Evolutionary conservation across 2,329 filamentous ascomycete species (phyloP), one percentile per base, ranked within the genome.

Genomic region (Penicillium sp.): DNA sequence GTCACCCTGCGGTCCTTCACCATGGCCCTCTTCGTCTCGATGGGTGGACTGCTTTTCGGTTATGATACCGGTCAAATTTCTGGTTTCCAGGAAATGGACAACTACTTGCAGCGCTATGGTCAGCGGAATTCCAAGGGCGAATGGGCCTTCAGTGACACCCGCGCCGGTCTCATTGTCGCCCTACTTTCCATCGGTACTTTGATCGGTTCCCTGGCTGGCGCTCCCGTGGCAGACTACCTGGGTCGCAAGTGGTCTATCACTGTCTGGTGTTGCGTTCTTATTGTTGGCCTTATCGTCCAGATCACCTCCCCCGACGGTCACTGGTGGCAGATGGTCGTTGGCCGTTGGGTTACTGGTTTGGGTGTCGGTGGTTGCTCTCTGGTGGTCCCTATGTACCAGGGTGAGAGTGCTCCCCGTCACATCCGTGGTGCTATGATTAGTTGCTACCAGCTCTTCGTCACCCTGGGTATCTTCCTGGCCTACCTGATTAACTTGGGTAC

Each of bases 391-490:
- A 72, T 75, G 70, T 74, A 72, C 55, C 69, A 71, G 48, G 67
- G 70, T 50, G 73, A 75, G 57, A 73, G 69, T 37, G 65, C 68
- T 2, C 73, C 73, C 3, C 66, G 69, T 42, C 67, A 74, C 35
- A 68, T 75, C 35, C 71, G 73, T 56, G 73, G 73, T 56, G 63
- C 71, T 11, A 60, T 75, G 58, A 70, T 74, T 52, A 67, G 68
- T 58, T 69, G 69, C 42, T 75, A 75, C 56, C 73, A 75, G 54
- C 66, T 75, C 5, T 74, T 75, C 42, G 69, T 75, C 55, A 74
- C 72, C 1, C 52, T 74, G 11, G 72, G 72, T 38, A 74, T 75
- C 51, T 70, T 74, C 54, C 55, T 73, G 7, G 70, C 72, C 23
- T 67, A 72, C 54, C 68, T 66, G 26, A 72, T 75, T 61, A 74